phyloP scores from a whole-genome alignment of 257 asterid genomes.

The Paraleonurus japonicus region DNA sequence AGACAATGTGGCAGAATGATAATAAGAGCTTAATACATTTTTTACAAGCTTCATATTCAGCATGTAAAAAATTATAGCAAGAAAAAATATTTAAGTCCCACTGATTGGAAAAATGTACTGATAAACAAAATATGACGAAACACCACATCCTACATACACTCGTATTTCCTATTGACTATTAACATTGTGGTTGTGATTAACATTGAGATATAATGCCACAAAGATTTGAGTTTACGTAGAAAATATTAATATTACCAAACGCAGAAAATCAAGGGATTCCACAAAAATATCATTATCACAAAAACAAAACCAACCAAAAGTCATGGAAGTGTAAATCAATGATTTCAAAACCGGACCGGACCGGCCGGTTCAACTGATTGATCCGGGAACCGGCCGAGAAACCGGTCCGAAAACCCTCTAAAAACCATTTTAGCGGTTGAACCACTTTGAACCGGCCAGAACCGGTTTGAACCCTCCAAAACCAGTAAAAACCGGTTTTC shows the following conservation, averaged over 20 bases:
- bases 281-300: neutral
- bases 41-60: neutral
- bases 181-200: neutral
- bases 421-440: too few relatives aligned
- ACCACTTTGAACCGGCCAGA: too few relatives aligned
- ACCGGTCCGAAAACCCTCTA: too few relatives aligned
- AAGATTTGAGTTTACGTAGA: neutral
- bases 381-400: too few relatives aligned
- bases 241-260: neutral
- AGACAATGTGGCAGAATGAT: neutral
- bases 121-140: neutral
- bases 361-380: too few relatives aligned
- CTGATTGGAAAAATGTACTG: neutral
- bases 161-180: neutral
- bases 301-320: constrained; percentile 4
- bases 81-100: neutral
- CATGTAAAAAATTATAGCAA: neutral
- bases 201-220: neutral
- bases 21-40: neutral
- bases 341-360: too few relatives aligned
- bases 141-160: neutral
- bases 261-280: neutral
- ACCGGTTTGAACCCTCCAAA: too few relatives aligned
- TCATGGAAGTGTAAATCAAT: constrained; percentile 1
- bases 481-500: too few relatives aligned